These are phyloP conservation scores for Coemansia sp. DNA, from an alignment of 192 early-diverging fungal genomes.

Conservation along the genomic window DNA sequence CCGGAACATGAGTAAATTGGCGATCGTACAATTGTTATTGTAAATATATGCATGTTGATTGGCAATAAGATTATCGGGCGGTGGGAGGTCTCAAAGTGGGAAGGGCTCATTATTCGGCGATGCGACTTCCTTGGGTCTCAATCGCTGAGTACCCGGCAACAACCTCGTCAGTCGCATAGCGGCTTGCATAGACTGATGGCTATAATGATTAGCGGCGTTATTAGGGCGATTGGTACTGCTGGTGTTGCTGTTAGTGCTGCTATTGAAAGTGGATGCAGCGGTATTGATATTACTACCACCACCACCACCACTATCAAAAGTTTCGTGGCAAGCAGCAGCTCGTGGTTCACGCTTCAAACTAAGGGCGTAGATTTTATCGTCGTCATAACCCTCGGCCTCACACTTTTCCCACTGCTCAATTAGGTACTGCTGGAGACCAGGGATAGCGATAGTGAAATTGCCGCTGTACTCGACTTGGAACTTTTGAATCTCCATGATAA, in stretches of 20 bases:
- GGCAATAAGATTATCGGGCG: neutral
- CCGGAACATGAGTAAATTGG: neutral
- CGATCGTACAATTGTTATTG: neutral
- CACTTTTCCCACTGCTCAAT: slow-evolving; percentile 50
- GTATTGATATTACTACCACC: neutral
- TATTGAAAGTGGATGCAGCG: neutral
- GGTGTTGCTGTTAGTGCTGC: neutral
- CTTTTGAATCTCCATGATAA: slow-evolving; percentile 71
- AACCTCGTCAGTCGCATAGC: slow-evolving; percentile 25
- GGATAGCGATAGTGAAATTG: slow-evolving; percentile 53
- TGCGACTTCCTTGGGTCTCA: neutral
- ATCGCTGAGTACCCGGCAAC: slow-evolving; percentile 21
- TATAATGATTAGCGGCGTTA: neutral
- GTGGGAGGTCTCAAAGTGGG: neutral
- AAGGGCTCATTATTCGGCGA: neutral
- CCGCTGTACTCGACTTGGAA: slow-evolving; percentile 74
- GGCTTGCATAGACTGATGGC: slow-evolving; percentile 14
- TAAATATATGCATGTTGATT: neutral
- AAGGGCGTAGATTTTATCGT: slow-evolving; percentile 47
- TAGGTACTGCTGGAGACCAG: slow-evolving; percentile 49
- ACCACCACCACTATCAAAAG: neutral
- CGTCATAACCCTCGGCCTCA: slow-evolving; percentile 38
- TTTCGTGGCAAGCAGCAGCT: slow-evolving; percentile 3
- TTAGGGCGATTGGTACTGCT: neutral
- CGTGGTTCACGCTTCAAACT: slow-evolving; percentile 47